Percentiles rank a stretch among this genome's conserved stretches.
These are phyloP conservation scores for Austroboletus novae-zelandiae DNA, from an alignment of 1,284 basidiomycete genomes.

Conservation along the genomic window DNA sequence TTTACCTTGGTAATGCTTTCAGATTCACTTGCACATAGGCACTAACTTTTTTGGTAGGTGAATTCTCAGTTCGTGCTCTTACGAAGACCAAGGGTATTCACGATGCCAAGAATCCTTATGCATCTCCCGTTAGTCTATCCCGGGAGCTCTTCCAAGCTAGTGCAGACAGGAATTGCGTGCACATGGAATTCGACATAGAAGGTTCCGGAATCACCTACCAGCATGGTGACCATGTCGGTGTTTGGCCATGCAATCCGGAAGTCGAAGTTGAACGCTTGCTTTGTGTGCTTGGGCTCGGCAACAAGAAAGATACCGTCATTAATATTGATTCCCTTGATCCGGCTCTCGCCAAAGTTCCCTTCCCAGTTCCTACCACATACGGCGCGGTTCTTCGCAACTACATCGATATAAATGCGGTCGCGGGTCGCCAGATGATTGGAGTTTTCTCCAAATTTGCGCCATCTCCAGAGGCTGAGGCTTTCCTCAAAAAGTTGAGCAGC, in stretches of 20 bases:
- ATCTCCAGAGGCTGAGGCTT: conserved; percentile 69
- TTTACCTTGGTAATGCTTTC: conserved; percentile 74
- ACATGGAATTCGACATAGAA: conserved; percentile 93
- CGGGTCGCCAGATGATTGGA: conserved; percentile 91
- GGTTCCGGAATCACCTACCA: conserved; percentile 98
- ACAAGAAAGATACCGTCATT: conserved; percentile 80
- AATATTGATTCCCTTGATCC: conserved; percentile 96
- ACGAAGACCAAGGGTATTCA: conserved; percentile 91
- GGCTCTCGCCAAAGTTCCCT: conserved; percentile 96
- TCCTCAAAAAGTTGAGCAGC: conserved; percentile 76
- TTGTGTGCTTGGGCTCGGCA: conserved; percentile 78
- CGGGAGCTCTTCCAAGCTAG: conserved; percentile 82
- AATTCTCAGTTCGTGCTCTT: conserved; percentile 87
- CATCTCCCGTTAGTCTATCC: conserved; percentile 76
- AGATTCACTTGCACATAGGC: neutral
- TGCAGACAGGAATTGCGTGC: conserved; percentile 89
- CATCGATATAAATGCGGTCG: conserved; percentile 91
- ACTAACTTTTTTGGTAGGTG: conserved; percentile 46
- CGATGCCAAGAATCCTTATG: conserved; percentile 96
- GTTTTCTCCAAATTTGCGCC: conserved; percentile 89
- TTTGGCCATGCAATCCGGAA: conserved; percentile 96
- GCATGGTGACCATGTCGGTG: conserved; percentile 95
- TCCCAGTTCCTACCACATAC: conserved; percentile 97
- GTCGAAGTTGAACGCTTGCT: conserved; percentile 89
- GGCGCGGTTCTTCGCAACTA: conserved; percentile 94